Percentiles rank a stretch among this genome's conserved stretches.
phyloP scores from a whole-genome alignment of 148 eudicot genomes.

The Persicaria maculosa region DNA sequence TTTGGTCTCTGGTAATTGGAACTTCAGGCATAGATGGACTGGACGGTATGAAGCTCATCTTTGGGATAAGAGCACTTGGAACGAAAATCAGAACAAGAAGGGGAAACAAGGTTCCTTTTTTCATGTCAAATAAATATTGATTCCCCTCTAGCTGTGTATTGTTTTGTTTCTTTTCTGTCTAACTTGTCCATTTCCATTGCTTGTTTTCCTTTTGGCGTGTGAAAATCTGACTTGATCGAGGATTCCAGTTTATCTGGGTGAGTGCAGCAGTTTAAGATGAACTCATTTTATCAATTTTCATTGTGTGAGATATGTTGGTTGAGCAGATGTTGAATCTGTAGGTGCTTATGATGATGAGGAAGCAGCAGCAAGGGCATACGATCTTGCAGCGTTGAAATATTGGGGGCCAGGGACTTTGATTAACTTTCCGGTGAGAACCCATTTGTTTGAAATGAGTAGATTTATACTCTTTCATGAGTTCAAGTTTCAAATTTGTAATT shows the following conservation, averaged over 20 bases:
- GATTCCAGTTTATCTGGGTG: slow-evolving; percentile 88
- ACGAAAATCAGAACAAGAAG: slow-evolving; percentile 95
- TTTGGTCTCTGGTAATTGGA: neutral
- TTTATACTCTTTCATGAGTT: neutral
- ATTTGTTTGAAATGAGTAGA: neutral
- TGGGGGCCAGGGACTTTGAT: slow-evolving; percentile 99
- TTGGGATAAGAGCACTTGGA: slow-evolving; percentile 99
- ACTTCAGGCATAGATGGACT: slow-evolving; percentile 92
- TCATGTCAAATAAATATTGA: neutral
- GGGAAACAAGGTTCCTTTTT: slow-evolving; percentile 76
- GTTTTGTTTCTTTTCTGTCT: neutral
- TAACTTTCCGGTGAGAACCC: slow-evolving; percentile 84
- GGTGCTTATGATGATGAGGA: slow-evolving; percentile 99
- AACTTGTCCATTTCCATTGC: neutral
- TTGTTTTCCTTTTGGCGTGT: slow-evolving; percentile 22
- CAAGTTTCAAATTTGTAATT: neutral
- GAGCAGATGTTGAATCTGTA: slow-evolving; percentile 14
- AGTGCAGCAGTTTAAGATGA: slow-evolving; percentile 20
- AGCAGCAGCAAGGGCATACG: slow-evolving; percentile 99
- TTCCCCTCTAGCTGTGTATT: neutral
- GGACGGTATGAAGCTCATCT: slow-evolving; percentile 99
- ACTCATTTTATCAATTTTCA: neutral
- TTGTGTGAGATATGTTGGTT: neutral
- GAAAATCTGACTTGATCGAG: slow-evolving; percentile 18
- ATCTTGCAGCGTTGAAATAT: slow-evolving; percentile 96